Evolutionary conservation across 2,329 filamentous ascomycete genomes (phyloP).

Genomic region (Pseudocercospora musae): DNA sequence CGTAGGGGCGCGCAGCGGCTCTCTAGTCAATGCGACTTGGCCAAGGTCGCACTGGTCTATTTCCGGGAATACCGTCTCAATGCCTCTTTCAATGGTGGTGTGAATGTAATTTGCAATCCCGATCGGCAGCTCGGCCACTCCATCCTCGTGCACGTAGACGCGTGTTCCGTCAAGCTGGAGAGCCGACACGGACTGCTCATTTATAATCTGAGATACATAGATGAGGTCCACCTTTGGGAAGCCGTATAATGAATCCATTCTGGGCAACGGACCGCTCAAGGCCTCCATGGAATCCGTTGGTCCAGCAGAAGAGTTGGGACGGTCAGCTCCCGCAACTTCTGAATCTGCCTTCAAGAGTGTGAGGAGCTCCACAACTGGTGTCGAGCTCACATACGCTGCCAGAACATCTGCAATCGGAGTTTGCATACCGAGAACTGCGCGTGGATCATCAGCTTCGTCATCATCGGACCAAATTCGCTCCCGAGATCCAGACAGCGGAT

Average conservation of each 20-base stretch:
- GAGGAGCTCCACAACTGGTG: neutral
- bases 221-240: conserved; percentile 32
- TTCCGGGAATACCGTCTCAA: conserved; percentile 14
- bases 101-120: neutral
- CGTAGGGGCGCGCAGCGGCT: conserved; percentile 18
- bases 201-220: conserved; percentile 34
- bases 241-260: conserved; percentile 18
- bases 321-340: neutral
- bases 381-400: neutral
- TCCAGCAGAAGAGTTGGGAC: neutral
- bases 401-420: neutral
- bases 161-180: neutral
- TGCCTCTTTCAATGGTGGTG: neutral
- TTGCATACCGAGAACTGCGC: neutral
- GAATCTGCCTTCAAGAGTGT: neutral
- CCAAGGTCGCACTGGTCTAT: conserved; percentile 25
- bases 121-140: neutral
- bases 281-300: conserved; percentile 5
- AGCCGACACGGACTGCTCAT: conserved; percentile 30
- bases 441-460: conserved; percentile 3
- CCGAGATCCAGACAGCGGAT: neutral
- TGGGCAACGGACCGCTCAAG: conserved; percentile 9
- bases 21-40: conserved; percentile 28
- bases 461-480: neutral
- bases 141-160: neutral